phyloP scores from a whole-genome alignment of 75 land plant species.

The Azolla pinnata region DNA sequence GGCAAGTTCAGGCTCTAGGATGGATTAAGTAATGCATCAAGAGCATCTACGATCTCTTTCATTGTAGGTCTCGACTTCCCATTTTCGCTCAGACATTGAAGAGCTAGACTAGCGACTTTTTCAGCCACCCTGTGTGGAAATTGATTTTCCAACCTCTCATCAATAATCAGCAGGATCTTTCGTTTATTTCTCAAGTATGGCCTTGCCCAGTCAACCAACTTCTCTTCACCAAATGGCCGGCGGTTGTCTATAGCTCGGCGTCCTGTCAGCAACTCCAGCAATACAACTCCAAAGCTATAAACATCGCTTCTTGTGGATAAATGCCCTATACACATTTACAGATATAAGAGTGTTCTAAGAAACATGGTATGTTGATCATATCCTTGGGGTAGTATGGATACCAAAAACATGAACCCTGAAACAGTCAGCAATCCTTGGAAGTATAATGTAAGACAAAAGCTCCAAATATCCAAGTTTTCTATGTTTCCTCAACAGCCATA shows the following conservation, averaged over 20 bases:
- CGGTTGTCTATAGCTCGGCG: conserved; percentile 30
- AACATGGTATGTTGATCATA: too few relatives aligned
- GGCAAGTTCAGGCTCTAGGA: too few relatives aligned
- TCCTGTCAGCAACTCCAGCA: conserved; percentile 56
- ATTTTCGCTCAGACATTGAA: conserved; percentile 31
- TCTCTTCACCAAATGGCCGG: conserved; percentile 36
- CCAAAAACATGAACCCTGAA: too few relatives aligned
- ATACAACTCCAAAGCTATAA: conserved; percentile 58
- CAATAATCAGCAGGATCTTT: conserved; percentile 38
- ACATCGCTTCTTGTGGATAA: conserved; percentile 59
- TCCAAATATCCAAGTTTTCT: too few relatives aligned
- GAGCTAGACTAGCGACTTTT: conserved; percentile 27
- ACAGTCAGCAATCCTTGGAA: too few relatives aligned
- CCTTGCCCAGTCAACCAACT: conserved; percentile 49
- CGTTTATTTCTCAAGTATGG: conserved; percentile 30
- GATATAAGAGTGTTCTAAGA: neutral
- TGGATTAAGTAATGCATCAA: too few relatives aligned
- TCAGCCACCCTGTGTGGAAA: conserved; percentile 34
- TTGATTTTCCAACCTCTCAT: conserved; percentile 26
- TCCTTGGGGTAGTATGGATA: too few relatives aligned
- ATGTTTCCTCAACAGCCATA: too few relatives aligned
- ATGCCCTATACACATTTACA: conserved; percentile 32
- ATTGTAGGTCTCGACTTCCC: conserved; percentile 43
- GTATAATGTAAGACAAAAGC: too few relatives aligned
- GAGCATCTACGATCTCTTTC: conserved; percentile 34